These are phyloP conservation scores for Neoscytalidium dimidiatum DNA, from an alignment of 2,329 filamentous ascomycete genomes.

Conservation along the genomic window DNA sequence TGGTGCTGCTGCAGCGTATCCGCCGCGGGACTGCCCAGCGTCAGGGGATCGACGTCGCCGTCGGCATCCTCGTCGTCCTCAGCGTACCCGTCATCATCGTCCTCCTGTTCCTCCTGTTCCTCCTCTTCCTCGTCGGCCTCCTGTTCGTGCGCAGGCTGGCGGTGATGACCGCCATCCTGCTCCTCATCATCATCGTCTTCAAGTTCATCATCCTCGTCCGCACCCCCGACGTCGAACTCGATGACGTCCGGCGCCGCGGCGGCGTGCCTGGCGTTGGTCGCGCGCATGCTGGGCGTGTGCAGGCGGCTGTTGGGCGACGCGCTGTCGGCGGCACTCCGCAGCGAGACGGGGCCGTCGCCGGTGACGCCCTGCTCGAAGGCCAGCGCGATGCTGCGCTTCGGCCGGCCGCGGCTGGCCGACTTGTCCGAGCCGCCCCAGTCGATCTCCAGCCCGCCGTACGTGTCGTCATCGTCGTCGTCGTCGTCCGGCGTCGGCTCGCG, in stretches of 20 bases:
- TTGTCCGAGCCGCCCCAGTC: constrained; percentile 32
- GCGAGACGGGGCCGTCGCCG: constrained; percentile 43
- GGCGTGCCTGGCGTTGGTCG: neutral
- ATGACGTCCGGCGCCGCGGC: constrained; percentile 19
- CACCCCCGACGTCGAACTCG: constrained; percentile 30
- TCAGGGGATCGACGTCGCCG: constrained; percentile 35
- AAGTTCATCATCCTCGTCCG: constrained; percentile 27
- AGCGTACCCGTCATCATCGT: constrained; percentile 29
- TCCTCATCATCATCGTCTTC: constrained; percentile 40
- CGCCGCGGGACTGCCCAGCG: constrained; percentile 34
- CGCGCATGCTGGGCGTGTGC: constrained; percentile 20
- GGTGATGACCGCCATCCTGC: constrained; percentile 27
- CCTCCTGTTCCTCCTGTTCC: constrained; percentile 23
- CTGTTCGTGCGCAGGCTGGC: neutral
- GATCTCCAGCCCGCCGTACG: constrained; percentile 31
- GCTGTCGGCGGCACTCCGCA: constrained; percentile 46
- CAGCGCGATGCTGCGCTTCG: constrained; percentile 28
- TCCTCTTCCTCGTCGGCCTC: constrained; percentile 31
- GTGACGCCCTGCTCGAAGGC: constrained; percentile 33
- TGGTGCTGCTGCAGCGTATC: constrained; percentile 18
- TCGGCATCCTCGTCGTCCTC: constrained; percentile 34
- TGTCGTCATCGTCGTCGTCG: constrained; percentile 27
- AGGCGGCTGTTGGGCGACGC: constrained; percentile 30
- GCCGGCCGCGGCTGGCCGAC: constrained; percentile 21
- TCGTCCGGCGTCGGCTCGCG: constrained; percentile 23